These are phyloP conservation scores for Rhododendron griersonianum DNA, from an alignment of 148 eudicot genomes.

Conservation along the genomic window DNA sequence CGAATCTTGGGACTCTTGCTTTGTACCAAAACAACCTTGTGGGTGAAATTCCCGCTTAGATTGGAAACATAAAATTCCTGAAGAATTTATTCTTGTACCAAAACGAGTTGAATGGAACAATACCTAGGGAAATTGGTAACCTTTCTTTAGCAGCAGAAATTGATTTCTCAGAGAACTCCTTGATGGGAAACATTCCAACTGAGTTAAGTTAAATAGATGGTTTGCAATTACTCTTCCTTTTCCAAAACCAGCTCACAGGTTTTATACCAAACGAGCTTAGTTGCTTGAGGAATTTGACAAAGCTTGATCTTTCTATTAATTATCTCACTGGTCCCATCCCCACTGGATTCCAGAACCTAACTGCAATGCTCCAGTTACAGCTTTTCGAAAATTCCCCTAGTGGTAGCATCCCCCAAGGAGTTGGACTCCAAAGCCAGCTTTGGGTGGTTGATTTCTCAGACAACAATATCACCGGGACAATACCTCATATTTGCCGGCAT, in stretches of 20 bases:
- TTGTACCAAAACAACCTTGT: slow-evolving; percentile 77
- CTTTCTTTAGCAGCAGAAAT: slow-evolving; percentile 65
- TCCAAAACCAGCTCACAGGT: slow-evolving; percentile 73
- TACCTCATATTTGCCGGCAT: too few relatives aligned
- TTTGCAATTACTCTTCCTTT: slow-evolving; percentile 62
- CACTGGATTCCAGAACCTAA: slow-evolving; percentile 26
- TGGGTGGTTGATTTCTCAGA: too few relatives aligned
- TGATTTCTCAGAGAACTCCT: slow-evolving; percentile 78
- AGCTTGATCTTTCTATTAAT: slow-evolving; percentile 87
- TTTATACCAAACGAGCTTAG: slow-evolving; percentile 65
- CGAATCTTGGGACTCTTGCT: slow-evolving; percentile 69
- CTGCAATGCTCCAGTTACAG: too few relatives aligned
- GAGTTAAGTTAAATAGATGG: slow-evolving; percentile 59
- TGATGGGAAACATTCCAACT: slow-evolving; percentile 70
- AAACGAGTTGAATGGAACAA: slow-evolving; percentile 75
- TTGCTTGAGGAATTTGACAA: slow-evolving; percentile 54
- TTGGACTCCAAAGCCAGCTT: too few relatives aligned
- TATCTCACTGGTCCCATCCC: slow-evolving; percentile 76
- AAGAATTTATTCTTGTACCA: slow-evolving; percentile 61
- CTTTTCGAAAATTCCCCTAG: too few relatives aligned
- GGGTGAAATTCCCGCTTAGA: slow-evolving; percentile 66
- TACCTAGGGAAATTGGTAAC: slow-evolving; percentile 80
- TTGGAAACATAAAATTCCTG: slow-evolving; percentile 55
- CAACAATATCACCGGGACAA: too few relatives aligned
- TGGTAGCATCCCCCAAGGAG: too few relatives aligned